phyloP scores from a whole-genome alignment of 176 grass and related monocot genomes.

The Guadua angustifolia region DNA sequence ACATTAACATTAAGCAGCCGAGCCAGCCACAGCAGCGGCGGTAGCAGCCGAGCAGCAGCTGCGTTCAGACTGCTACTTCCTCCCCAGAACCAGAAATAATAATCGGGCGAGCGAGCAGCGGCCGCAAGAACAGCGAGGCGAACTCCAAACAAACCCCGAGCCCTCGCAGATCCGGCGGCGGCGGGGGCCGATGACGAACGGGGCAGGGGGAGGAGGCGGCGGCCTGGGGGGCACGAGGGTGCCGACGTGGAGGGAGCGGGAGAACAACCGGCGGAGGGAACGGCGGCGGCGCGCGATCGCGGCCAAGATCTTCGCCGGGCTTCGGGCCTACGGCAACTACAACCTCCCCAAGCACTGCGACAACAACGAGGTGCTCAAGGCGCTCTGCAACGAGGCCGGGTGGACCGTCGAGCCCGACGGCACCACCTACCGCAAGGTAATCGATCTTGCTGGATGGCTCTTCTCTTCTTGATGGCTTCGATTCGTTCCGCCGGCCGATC shows the following conservation, averaged over 20 bases:
- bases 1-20: conserved; percentile 22
- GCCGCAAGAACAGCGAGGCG: not conserved
- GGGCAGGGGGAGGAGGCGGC: conserved; percentile 12
- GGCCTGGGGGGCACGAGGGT: conserved; percentile 77
- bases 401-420: conserved; percentile 95
- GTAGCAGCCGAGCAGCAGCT: conserved; percentile 13
- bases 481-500: not conserved
- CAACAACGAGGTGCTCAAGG: conserved; percentile 99
- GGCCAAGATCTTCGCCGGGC: conserved; percentile 91
- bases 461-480: not conserved
- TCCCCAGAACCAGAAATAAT: conserved; percentile 35
- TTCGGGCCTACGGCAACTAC: conserved; percentile 90
- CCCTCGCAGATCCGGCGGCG: conserved; percentile 42
- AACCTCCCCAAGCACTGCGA: conserved; percentile 99
- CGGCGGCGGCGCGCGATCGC: conserved; percentile 87
- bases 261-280: conserved; percentile 95
- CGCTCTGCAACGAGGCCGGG: conserved; percentile 94
- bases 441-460: not conserved
- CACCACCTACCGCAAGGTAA: conserved; percentile 96
- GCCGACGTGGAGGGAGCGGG: conserved; percentile 96
- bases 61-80: conserved; percentile 52
- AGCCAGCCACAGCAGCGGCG: not conserved
- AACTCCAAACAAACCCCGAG: not conserved
- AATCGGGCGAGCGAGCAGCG: not conserved
- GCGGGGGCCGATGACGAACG: conserved; percentile 39